A percentile compares a stretch with the other conserved stretches of the same genome.
phyloP scores from a whole-genome alignment of 176 grass and related monocot species.

The Eremochloa ophiuroides region DNA sequence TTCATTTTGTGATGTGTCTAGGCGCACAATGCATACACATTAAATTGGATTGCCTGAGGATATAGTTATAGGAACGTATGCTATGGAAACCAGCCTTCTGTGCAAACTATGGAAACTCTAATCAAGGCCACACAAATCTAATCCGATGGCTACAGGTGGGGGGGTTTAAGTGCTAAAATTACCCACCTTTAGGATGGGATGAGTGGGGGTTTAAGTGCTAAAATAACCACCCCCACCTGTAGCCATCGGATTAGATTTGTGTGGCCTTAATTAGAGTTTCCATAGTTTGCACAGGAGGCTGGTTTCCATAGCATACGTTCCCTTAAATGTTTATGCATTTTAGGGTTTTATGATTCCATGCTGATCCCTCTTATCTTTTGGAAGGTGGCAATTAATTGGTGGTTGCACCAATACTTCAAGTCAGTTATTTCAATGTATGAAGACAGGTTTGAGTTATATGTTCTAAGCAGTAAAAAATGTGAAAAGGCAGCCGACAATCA shows the following conservation, averaged over 20 bases:
- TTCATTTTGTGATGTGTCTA: not conserved
- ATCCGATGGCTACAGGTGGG: too few species aligned
- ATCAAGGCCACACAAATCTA: too few species aligned
- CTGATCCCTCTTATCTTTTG: constrained; percentile 37
- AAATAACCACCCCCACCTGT: too few species aligned
- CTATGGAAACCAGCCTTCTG: too few species aligned
- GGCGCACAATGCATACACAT: not conserved
- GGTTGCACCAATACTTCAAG: constrained; percentile 80
- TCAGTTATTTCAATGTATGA: constrained; percentile 90
- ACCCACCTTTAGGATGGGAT: too few species aligned
- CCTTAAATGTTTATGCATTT: not conserved
- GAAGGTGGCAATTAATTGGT: constrained; percentile 81
- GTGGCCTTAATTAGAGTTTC: too few species aligned
- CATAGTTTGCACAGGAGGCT: too few species aligned
- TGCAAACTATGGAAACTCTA: too few species aligned
- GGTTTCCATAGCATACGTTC: too few species aligned
- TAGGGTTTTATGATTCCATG: not conserved
- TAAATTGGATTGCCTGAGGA: not conserved
- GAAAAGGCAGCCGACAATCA: constrained; percentile 35
- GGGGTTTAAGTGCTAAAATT: too few species aligned
- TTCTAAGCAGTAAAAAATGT: constrained; percentile 51
- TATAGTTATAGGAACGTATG: not conserved
- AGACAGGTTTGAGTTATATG: constrained; percentile 76
- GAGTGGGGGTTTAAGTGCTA: too few species aligned
- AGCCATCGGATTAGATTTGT: too few species aligned